A percentile compares a stretch with the other conserved stretches of the same genome.
Evolutionary conservation across 2,329 filamentous ascomycete genomes (phyloP).

Genomic region (Phoma herbarum): DNA sequence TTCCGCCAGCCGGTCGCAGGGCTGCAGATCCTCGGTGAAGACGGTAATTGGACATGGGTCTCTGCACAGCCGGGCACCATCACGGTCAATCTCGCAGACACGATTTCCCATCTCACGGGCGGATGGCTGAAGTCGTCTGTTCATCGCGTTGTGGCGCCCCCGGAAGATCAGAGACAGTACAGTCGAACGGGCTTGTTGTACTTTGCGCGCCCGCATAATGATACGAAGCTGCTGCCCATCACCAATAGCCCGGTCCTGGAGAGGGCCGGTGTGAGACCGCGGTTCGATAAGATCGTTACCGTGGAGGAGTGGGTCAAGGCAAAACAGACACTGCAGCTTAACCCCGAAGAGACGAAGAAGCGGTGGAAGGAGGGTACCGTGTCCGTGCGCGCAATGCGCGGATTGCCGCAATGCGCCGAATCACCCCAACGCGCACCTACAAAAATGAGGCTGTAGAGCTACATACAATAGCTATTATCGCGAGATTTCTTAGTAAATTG

Average conservation of each 20-base stretch:
- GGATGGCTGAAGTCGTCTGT: conserved; percentile 59
- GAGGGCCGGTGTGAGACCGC: conserved; percentile 42
- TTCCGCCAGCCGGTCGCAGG: conserved; percentile 68
- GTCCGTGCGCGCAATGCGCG: too few relatives aligned
- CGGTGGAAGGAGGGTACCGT: conserved; percentile 35
- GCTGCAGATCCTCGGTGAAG: conserved; percentile 60
- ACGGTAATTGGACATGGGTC: conserved; percentile 56
- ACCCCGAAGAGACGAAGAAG: conserved; percentile 34
- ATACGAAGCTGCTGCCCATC: conserved; percentile 51
- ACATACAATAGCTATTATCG: too few relatives aligned
- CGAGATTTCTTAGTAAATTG: too few relatives aligned
- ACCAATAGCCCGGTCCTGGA: conserved; percentile 49
- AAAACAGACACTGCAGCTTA: conserved; percentile 38
- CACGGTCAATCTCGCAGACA: conserved; percentile 54
- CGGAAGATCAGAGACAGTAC: conserved; percentile 58
- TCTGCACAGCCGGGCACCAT: conserved; percentile 52
- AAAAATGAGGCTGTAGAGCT: too few relatives aligned
- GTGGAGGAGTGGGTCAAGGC: conserved; percentile 46
- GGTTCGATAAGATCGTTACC: conserved; percentile 55
- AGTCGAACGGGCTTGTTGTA: conserved; percentile 62
- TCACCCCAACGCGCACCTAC: too few relatives aligned
- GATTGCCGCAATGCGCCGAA: too few relatives aligned
- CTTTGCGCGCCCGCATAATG: conserved; percentile 57
- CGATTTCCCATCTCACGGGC: conserved; percentile 51
- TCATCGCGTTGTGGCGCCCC: conserved; percentile 61